These are phyloP conservation scores for Bremia lactucae DNA, from an alignment of 352 stramenopile genomes.

Conservation along the genomic window DNA sequence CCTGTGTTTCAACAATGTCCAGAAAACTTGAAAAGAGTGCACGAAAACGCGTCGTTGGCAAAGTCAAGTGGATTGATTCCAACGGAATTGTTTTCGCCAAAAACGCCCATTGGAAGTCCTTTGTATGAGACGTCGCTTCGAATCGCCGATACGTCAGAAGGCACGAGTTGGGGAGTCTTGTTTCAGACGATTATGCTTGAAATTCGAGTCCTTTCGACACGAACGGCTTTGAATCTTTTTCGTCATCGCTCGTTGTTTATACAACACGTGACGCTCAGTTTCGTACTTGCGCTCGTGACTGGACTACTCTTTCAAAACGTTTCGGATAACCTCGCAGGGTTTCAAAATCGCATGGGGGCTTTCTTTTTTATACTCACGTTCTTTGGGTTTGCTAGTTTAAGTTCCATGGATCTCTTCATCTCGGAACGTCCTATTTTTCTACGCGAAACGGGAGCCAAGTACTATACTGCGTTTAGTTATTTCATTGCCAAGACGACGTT, in stretches of 20 bases:
- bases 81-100: not conserved
- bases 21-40: too few relatives aligned
- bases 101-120: not conserved
- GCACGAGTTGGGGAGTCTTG: not conserved
- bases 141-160: not conserved
- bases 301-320: constrained; percentile 77
- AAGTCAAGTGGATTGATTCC: too few relatives aligned
- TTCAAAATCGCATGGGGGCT: constrained; percentile 75
- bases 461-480: constrained; percentile 71
- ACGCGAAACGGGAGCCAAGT: constrained; percentile 65
- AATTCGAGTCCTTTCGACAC: constrained; percentile 55
- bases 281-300: constrained; percentile 48
- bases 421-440: constrained; percentile 63
- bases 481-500: constrained; percentile 67
- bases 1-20: not conserved
- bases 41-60: not conserved
- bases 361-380: constrained; percentile 85
- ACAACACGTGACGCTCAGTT: constrained; percentile 47
- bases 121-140: not conserved
- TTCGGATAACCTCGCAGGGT: constrained; percentile 69
- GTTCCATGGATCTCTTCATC: constrained; percentile 81
- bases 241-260: constrained; percentile 62
- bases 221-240: constrained; percentile 60
- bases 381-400: constrained; percentile 77
- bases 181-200: constrained; percentile 31